Conservation (phyloP, 2,329 filamentous ascomycete genomes). For the Colletotrichum higginsianum region DNA sequence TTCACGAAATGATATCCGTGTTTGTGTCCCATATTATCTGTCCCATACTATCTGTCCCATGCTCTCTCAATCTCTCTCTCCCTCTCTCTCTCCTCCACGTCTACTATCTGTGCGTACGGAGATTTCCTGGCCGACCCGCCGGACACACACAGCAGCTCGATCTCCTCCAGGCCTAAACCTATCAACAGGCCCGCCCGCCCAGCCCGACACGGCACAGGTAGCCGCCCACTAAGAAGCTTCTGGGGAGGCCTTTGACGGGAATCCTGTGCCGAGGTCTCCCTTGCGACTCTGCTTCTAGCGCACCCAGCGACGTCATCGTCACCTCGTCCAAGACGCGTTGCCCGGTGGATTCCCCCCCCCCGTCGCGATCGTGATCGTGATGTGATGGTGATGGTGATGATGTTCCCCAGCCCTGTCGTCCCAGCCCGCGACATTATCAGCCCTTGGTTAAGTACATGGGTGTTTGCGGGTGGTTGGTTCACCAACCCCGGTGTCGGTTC, state of each 20-base stretch:
- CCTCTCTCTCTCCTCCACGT: background rate
- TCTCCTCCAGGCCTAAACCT: constrained; percentile 7
- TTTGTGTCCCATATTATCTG: constrained; percentile 7
- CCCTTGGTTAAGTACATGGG: background rate
- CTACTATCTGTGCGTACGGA: background rate
- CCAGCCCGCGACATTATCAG: constrained; percentile 8
- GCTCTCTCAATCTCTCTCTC: background rate
- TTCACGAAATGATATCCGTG: background rate
- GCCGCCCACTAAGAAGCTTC: constrained; percentile 24
- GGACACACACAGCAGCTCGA: background rate
- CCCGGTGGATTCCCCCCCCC: constrained; percentile 10
- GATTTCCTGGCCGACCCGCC: constrained; percentile 19
- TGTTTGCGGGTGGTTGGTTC: background rate
- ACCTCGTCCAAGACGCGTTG: background rate
- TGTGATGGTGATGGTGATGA: background rate
- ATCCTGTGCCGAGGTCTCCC: background rate
- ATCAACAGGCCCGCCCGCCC: background rate
- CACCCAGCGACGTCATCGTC: constrained; percentile 3
- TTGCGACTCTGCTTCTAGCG: background rate
- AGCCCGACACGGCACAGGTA: constrained; percentile 32
- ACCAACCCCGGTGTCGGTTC: background rate
- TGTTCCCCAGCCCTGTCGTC: background rate
- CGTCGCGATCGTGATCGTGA: constrained; percentile 5
- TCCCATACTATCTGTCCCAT: constrained; percentile 29
- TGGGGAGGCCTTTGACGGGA: background rate